Evolutionary conservation across 2,329 filamentous ascomycete species (phyloP).

Genomic region (Byssochlamys sp.): DNA sequence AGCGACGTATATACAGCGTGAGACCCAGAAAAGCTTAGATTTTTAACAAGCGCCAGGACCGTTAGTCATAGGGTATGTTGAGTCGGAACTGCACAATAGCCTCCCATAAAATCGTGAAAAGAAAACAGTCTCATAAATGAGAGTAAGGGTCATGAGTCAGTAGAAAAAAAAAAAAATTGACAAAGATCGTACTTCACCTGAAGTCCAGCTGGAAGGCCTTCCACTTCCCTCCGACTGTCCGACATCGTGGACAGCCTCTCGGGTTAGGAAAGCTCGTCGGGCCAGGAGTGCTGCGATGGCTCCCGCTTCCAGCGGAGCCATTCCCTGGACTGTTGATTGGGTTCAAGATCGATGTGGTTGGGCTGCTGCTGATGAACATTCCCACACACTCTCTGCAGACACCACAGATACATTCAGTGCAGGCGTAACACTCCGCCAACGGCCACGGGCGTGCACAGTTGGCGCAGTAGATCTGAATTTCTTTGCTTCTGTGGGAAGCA

Average conservation of each 20-base stretch:
- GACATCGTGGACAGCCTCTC: slow-evolving; percentile 38
- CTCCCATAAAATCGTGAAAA: slow-evolving; percentile 1
- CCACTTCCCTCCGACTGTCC: slow-evolving; percentile 38
- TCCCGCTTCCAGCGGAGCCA: slow-evolving; percentile 18
- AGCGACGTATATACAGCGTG: neutral
- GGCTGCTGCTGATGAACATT: slow-evolving; percentile 36
- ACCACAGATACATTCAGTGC: slow-evolving; percentile 91
- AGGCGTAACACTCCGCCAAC: slow-evolving; percentile 78
- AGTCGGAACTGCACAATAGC: neutral
- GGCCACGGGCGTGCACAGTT: slow-evolving; percentile 69
- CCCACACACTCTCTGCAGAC: slow-evolving; percentile 76
- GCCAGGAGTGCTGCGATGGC: slow-evolving; percentile 11
- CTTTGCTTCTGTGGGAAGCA: slow-evolving; percentile 32
- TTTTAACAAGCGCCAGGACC: neutral
- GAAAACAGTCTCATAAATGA: neutral
- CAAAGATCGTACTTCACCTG: slow-evolving; percentile 22
- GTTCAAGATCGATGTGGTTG: slow-evolving; percentile 29
- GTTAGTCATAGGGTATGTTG: neutral
- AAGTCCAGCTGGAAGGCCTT: slow-evolving; percentile 41
- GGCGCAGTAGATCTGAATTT: slow-evolving; percentile 83
- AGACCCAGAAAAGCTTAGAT: neutral
- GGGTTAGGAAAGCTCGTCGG: slow-evolving; percentile 31
- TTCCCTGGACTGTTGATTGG: slow-evolving; percentile 24
- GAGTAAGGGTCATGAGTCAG: neutral
- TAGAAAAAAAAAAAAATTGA: neutral